phyloP scores from a whole-genome alignment of 1,284 basidiomycete genomes.

The Cryptococcus wingfieldii region DNA sequence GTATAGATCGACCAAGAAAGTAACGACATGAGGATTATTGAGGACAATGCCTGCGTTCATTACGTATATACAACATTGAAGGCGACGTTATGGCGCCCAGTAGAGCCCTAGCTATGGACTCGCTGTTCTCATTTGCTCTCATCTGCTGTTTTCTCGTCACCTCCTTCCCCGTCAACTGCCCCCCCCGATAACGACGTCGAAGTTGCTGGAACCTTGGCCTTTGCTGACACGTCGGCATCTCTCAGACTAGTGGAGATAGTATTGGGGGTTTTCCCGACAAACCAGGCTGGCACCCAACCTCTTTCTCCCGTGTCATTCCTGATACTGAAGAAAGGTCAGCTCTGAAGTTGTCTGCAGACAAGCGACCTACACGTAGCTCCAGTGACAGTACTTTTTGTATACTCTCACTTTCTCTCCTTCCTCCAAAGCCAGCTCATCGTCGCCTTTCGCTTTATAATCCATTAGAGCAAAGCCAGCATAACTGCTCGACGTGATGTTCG shows the following conservation, averaged over 20 bases:
- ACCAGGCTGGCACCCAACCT: slow-evolving; percentile 75
- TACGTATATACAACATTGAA: not conserved
- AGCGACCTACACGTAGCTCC: slow-evolving; percentile 49
- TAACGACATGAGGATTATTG: no score
- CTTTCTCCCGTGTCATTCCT: slow-evolving; percentile 81
- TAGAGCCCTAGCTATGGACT: not conserved
- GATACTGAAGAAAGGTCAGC: slow-evolving; percentile 52
- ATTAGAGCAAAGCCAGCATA: slow-evolving; percentile 91
- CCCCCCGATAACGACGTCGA: not conserved
- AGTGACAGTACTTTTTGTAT: slow-evolving; percentile 96
- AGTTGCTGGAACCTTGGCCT: slow-evolving; percentile 24
- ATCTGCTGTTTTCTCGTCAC: not conserved
- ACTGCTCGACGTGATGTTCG: slow-evolving; percentile 85
- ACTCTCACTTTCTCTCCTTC: slow-evolving; percentile 85
- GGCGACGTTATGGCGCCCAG: not conserved
- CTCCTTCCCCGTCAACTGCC: not conserved
- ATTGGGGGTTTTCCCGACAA: slow-evolving; percentile 39
- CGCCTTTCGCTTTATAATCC: slow-evolving; percentile 87
- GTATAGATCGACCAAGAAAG: no score
- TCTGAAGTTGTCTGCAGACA: not conserved
- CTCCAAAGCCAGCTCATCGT: slow-evolving; percentile 77
- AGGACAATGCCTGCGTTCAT: no score
- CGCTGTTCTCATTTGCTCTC: not conserved
- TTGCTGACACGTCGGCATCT: slow-evolving; percentile 46
- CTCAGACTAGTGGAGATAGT: slow-evolving; percentile 39